phyloP scores from a whole-genome alignment of 2,329 filamentous ascomycete species.

The Arthrinium phaeospermum region DNA sequence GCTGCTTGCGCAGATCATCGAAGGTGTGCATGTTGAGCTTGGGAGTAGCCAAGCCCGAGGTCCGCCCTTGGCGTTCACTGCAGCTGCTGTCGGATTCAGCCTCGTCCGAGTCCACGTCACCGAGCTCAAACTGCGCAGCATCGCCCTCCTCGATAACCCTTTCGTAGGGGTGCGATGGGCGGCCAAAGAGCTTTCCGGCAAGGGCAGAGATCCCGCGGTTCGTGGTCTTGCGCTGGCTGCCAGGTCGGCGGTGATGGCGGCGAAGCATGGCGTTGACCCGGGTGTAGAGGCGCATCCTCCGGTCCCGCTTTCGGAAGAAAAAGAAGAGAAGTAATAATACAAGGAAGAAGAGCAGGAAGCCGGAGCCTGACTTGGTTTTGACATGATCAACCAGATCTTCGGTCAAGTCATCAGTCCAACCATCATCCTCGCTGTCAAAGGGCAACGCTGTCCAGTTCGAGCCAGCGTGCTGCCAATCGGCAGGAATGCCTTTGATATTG shows the following conservation, averaged over 20 bases:
- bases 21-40: conserved; percentile 60
- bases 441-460: conserved; percentile 51
- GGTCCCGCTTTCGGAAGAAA: conserved; percentile 80
- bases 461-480: conserved; percentile 85
- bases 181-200: conserved; percentile 70
- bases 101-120: conserved; percentile 67
- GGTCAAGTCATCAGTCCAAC: conserved; percentile 55
- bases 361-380: conserved; percentile 71
- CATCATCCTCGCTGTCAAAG: conserved; percentile 50
- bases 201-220: conserved; percentile 54
- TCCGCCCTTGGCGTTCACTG: conserved; percentile 59
- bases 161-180: conserved; percentile 70
- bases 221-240: conserved; percentile 52
- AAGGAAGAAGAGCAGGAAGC: conserved; percentile 78
- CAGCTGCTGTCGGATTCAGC: conserved; percentile 65
- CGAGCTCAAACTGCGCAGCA: conserved; percentile 78
- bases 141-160: conserved; percentile 83
- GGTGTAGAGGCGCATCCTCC: conserved; percentile 66
- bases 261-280: conserved; percentile 54
- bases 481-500: conserved; percentile 71
- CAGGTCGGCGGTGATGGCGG: conserved; percentile 48
- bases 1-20: conserved; percentile 49
- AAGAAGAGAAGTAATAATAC: conserved; percentile 73
- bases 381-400: conserved; percentile 69
- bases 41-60: conserved; percentile 73